Evolutionary conservation across 306 rosid genomes (phyloP).

Genomic region (Fagus crenata): DNA sequence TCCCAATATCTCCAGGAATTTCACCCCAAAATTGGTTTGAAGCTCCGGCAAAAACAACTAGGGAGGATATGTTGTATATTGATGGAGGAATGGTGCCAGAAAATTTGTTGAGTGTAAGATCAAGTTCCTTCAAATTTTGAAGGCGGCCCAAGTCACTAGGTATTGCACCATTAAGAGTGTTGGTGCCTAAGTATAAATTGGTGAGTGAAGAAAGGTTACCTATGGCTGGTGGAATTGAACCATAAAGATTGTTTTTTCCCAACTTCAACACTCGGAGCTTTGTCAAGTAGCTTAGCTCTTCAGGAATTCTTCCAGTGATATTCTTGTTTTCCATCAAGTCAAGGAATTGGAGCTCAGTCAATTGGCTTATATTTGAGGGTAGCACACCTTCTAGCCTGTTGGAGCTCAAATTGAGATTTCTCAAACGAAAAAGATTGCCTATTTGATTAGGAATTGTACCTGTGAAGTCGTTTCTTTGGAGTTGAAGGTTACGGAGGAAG

Average conservation of each 20-base stretch:
- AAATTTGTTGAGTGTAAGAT: constrained; percentile 52
- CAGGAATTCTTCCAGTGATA: constrained; percentile 43
- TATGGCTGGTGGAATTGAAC: constrained; percentile 45
- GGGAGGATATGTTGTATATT: constrained; percentile 60
- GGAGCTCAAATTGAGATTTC: constrained; percentile 54
- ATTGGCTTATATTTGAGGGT: constrained; percentile 43
- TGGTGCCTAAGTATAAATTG: constrained; percentile 55
- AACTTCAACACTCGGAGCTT: constrained; percentile 51
- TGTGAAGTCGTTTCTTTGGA: constrained; percentile 47
- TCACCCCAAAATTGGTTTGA: constrained; percentile 70
- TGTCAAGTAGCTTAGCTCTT: constrained; percentile 37
- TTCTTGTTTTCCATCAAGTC: constrained; percentile 50
- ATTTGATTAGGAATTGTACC: constrained; percentile 59
- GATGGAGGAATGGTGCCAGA: constrained; percentile 52
- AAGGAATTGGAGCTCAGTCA: constrained; percentile 46
- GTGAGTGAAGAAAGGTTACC: constrained; percentile 62
- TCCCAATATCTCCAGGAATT: constrained; percentile 55
- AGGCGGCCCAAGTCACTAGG: constrained; percentile 55
- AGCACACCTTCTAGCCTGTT: constrained; percentile 46
- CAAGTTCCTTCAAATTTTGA: constrained; percentile 48
- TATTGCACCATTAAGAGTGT: constrained; percentile 52
- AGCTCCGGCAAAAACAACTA: constrained; percentile 51
- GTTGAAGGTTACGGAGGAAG: constrained; percentile 48
- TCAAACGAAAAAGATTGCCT: constrained; percentile 37
- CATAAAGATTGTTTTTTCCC: constrained; percentile 48